These are phyloP conservation scores for Colletotrichum sp. DNA, from an alignment of 2,329 filamentous ascomycete genomes.

Conservation along the genomic window DNA sequence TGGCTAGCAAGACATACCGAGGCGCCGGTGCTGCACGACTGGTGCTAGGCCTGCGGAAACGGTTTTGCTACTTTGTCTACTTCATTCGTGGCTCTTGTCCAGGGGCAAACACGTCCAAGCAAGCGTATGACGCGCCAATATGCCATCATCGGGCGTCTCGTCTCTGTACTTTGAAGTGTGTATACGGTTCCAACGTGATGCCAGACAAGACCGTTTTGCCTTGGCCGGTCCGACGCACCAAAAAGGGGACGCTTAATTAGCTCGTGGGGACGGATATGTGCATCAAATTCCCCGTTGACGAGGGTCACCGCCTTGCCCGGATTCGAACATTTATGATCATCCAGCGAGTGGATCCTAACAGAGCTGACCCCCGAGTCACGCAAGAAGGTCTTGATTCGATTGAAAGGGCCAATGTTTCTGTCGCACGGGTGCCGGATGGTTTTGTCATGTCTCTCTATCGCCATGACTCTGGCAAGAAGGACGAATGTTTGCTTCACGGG, in stretches of 20 bases:
- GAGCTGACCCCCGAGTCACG: neutral
- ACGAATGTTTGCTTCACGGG: neutral
- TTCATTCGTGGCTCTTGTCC: neutral
- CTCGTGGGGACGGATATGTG: constrained; percentile 20
- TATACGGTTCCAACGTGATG: neutral
- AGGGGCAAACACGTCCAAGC: neutral
- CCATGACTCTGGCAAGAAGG: neutral
- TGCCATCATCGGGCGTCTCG: neutral
- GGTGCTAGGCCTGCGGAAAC: constrained; percentile 3
- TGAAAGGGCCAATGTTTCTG: neutral
- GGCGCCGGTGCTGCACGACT: constrained; percentile 7
- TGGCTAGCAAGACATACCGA: neutral
- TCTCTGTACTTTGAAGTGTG: neutral
- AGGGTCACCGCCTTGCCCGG: constrained; percentile 5
- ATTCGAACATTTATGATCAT: neutral
- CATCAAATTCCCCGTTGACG: constrained; percentile 18
- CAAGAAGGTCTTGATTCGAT: neutral
- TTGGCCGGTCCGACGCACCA: constrained; percentile 5
- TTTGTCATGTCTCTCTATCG: neutral
- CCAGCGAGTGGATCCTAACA: neutral
- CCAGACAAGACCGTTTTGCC: constrained; percentile 6
- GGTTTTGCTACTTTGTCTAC: neutral
- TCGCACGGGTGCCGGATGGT: neutral
- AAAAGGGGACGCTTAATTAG: constrained; percentile 20
- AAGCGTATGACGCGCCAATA: neutral